Base-by-base conservation (phyloP, 805 yeast genomes). In the Yamadazyma laniorum region DNA sequence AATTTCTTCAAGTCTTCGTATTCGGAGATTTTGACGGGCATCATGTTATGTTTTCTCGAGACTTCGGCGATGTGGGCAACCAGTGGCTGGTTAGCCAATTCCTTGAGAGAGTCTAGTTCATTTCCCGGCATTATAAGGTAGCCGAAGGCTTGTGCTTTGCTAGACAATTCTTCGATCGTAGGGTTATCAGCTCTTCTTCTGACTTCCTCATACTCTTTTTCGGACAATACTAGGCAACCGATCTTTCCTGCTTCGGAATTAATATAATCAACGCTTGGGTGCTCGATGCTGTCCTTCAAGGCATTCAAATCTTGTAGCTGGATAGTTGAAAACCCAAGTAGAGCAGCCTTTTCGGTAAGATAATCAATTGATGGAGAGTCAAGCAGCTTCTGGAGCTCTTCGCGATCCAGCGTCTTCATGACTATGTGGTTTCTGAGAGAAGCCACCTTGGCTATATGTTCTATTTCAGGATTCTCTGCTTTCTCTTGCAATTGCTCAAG, bases 391-490 rank as follows among this genome's bases (percentile, higher is more conserved):
- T 32, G 37, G 34, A 50, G 37, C 9, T 28, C 21, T 11, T 46
- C 35, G 28, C 45, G 42, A 8, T 61, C 58, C 3, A 40, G 44
- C 8, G 36, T 40, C 8, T 51, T 39, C 3, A 64, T 16, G 3
- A 52, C 36, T 5, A 35, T 46, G 32, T 50, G 49, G 12, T 51
- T 51, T 25, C 45, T 44, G 3, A 36, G 18, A 5, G 41, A 43
- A 12, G 65, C 65, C 18, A 51, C 51, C 2, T 40, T 29, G 5
- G 28, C 29, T 14, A 61, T 38, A 22, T 59, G 58, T 2, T 49
- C 57, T n/a, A 55, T 25, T n/a, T 40, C 50, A 7, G 70, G 68
- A 11, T 42, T 33, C 25, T 50, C 27, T 2, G 46, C 48, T n/a
- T 29, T 32, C 3, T 21, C 12, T 6, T 34, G 32, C 34, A 64